phyloP scores from a whole-genome alignment of 1,284 basidiomycete species.

The Schizophyllum amplum region DNA sequence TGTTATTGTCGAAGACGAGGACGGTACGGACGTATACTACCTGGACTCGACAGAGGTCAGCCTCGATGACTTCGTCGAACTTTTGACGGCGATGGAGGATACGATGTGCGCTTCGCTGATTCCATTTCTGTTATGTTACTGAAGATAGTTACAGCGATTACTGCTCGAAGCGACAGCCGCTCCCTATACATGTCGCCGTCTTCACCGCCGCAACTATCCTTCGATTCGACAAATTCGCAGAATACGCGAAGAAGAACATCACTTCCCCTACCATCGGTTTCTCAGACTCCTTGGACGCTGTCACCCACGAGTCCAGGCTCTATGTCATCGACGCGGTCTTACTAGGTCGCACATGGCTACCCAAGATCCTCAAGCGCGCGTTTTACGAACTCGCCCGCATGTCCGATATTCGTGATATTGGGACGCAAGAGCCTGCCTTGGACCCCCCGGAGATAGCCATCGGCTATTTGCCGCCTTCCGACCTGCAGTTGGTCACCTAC shows the following conservation, averaged over 20 bases:
- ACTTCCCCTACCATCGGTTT: not conserved
- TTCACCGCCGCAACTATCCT: conserved; percentile 9
- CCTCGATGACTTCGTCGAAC: conserved; percentile 25
- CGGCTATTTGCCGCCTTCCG: not conserved
- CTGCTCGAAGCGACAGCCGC: conserved; percentile 6
- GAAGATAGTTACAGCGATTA: conserved; percentile 2
- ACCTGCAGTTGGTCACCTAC: not conserved
- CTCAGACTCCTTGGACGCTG: conserved; percentile 1
- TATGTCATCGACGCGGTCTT: conserved; percentile 17
- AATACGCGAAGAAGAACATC: conserved; percentile 7
- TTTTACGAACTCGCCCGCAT: conserved; percentile 28
- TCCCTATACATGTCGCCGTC: conserved; percentile 10
- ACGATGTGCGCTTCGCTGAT: conserved; percentile 22
- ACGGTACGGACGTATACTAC: conserved; percentile 21
- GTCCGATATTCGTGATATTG: not conserved
- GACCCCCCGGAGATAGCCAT: not conserved
- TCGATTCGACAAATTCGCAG: conserved; percentile 7
- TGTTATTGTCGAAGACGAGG: conserved; percentile 12
- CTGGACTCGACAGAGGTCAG: conserved; percentile 14
- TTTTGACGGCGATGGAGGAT: conserved; percentile 26
- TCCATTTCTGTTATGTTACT: not conserved
- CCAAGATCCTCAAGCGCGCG: conserved; percentile 24
- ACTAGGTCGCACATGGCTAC: conserved; percentile 7
- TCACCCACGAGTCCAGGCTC: not conserved
- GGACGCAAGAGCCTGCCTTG: not conserved